These are phyloP conservation scores for Aspergillus fumigatus DNA, from an alignment of 2,329 filamentous ascomycete genomes.

Conservation along the genomic window DNA sequence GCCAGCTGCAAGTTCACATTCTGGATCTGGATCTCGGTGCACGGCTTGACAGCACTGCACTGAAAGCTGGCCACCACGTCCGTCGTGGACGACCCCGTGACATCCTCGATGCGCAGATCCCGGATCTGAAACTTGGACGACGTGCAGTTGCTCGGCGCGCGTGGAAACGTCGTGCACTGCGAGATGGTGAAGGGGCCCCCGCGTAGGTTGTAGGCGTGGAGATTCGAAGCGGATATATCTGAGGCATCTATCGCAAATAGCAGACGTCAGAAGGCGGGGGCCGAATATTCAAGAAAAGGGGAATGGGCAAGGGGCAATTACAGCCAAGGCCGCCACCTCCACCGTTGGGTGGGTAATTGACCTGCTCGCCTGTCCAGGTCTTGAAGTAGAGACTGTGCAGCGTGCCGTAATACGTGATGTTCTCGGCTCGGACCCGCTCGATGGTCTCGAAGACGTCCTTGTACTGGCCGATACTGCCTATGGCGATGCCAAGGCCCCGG, in stretches of 20 bases:
- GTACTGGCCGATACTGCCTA: conserved; percentile 57
- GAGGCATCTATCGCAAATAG: conserved; percentile 20
- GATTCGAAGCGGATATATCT: conserved; percentile 36
- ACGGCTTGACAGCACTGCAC: conserved; percentile 28
- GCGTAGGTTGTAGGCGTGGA: conserved; percentile 24
- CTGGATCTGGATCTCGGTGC: conserved; percentile 19
- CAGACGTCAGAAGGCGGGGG: no score
- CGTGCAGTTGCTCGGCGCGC: conserved; percentile 34
- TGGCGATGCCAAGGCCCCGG: conserved; percentile 50
- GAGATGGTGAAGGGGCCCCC: conserved; percentile 32
- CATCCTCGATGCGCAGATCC: conserved; percentile 22
- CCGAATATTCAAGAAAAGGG: no score
- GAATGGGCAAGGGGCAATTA: conserved; percentile 18
- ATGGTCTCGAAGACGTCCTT: conserved; percentile 46
- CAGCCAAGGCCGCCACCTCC: conserved; percentile 54
- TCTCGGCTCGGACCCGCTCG: conserved; percentile 46
- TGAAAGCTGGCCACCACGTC: conserved; percentile 25
- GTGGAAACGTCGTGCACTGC: conserved; percentile 38
- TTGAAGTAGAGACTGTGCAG: conserved; percentile 50
- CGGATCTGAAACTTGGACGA: conserved; percentile 39
- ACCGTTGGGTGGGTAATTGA: conserved; percentile 54
- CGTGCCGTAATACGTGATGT: conserved; percentile 46
- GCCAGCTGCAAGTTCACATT: conserved; percentile 14
- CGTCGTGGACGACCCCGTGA: conserved; percentile 15
- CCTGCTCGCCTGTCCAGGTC: conserved; percentile 53